phyloP scores from a whole-genome alignment of 192 early-diverging fungal genomes.

The Backusella morwellensis region DNA sequence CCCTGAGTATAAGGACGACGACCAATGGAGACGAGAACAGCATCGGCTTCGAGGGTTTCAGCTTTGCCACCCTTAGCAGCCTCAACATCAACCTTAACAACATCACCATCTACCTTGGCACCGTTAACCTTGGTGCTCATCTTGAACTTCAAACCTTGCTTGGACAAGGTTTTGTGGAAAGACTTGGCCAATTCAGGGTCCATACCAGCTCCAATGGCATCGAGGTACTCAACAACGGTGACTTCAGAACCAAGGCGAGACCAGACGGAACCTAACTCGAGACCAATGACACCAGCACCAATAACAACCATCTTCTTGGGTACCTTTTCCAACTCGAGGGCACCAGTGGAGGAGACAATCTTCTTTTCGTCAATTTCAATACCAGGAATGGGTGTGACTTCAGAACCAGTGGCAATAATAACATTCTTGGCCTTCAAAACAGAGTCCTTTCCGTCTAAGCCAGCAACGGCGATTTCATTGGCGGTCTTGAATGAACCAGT shows the following conservation, averaged over 20 bases:
- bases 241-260: slow-evolving; percentile 90
- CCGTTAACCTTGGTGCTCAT: slow-evolving; percentile 93
- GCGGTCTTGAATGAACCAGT: slow-evolving; percentile 76
- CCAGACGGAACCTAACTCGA: slow-evolving; percentile 99
- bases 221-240: slow-evolving; percentile 94
- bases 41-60: slow-evolving; percentile 89
- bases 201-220: slow-evolving; percentile 95
- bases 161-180: slow-evolving; percentile 89
- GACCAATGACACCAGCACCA: slow-evolving; percentile 98
- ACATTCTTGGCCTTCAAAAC: slow-evolving; percentile 91
- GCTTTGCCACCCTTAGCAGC: slow-evolving; percentile 75
- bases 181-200: slow-evolving; percentile 89
- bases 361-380: slow-evolving; percentile 92
- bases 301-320: slow-evolving; percentile 99
- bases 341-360: slow-evolving; percentile 98
- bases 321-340: slow-evolving; percentile 88
- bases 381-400: slow-evolving; percentile 89
- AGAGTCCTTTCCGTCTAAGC: slow-evolving; percentile 66
- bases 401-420: slow-evolving; percentile 99
- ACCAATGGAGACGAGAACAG: slow-evolving; percentile 91
- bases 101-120: slow-evolving; percentile 82
- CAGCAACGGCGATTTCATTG: slow-evolving; percentile 81
- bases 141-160: slow-evolving; percentile 99
- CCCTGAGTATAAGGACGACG: slow-evolving; percentile 93
- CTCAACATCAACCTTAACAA: slow-evolving; percentile 90